Evolutionary conservation across 1,284 basidiomycete species (phyloP).

Genomic region (Rhodotorula mucilaginosa): DNA sequence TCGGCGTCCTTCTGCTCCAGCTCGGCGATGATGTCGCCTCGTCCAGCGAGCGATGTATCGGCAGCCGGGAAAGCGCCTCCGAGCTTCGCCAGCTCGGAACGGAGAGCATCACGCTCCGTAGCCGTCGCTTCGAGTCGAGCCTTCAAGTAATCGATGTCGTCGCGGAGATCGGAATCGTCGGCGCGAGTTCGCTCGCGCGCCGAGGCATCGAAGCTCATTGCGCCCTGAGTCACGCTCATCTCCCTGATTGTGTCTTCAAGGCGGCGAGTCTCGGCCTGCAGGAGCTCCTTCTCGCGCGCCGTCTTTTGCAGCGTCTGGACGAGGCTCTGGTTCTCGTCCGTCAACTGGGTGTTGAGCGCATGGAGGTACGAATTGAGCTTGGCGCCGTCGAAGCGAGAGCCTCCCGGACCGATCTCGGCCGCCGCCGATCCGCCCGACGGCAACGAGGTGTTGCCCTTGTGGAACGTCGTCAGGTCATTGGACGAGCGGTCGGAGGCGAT

Average conservation of each 20-base stretch:
- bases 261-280: constrained; percentile 13
- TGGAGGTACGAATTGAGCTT: constrained; percentile 79
- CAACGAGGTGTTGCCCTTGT: constrained; percentile 70
- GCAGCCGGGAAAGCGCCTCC: constrained; percentile 43
- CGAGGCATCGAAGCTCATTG: constrained; percentile 17
- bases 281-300: constrained; percentile 52
- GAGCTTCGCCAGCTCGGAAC: constrained; percentile 48
- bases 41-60: constrained; percentile 32
- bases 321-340: constrained; percentile 73
- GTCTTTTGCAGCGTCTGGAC: constrained; percentile 59
- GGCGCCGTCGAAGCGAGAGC: constrained; percentile 68
- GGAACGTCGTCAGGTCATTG: constrained; percentile 74
- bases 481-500: constrained; percentile 76
- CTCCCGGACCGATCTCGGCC: constrained; percentile 57
- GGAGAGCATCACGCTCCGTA: constrained; percentile 22
- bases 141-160: constrained; percentile 47
- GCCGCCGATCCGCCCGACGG: constrained; percentile 35
- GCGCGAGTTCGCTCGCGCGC: constrained; percentile 48
- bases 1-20: constrained; percentile 47
- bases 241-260: constrained; percentile 28
- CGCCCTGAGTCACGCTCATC: constrained; percentile 21
- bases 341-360: constrained; percentile 69
- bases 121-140: constrained; percentile 48
- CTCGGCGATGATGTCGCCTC: constrained; percentile 38
- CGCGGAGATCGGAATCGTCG: constrained; percentile 15